Percentiles rank a stretch among this genome's conserved stretches.
phyloP scores from a whole-genome alignment of 2,329 filamentous ascomycete genomes.

The Aspergillus luchuensis region DNA sequence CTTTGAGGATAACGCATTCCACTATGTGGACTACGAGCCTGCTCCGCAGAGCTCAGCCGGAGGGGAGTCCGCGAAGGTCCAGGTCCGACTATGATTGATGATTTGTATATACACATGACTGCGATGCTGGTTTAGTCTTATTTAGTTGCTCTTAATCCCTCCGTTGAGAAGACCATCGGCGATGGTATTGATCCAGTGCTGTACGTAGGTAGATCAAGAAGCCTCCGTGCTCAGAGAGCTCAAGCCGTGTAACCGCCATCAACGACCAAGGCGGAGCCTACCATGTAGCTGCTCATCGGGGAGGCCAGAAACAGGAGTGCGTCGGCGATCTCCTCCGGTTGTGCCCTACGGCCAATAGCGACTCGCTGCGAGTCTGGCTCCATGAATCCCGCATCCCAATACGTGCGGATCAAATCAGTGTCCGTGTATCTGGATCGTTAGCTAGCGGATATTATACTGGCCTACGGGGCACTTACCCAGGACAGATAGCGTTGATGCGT shows the following conservation, averaged over 20 bases:
- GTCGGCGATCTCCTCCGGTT: slow-evolving; percentile 43
- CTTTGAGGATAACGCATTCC: slow-evolving; percentile 36
- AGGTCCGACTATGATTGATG: neutral
- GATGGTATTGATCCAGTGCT: neutral
- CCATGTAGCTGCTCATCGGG: slow-evolving; percentile 48
- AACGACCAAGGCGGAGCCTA: slow-evolving; percentile 35
- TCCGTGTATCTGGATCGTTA: slow-evolving; percentile 23
- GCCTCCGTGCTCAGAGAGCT: neutral
- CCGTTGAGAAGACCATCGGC: neutral
- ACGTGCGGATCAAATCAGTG: slow-evolving; percentile 26
- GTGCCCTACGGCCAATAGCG: slow-evolving; percentile 51
- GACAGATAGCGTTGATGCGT: slow-evolving; percentile 63
- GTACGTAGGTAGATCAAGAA: neutral
- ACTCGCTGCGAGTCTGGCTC: slow-evolving; percentile 12
- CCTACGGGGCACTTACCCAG: slow-evolving; percentile 39
- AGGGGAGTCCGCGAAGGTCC: neutral
- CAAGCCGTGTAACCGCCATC: slow-evolving; percentile 31
- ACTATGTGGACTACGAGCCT: slow-evolving; percentile 34
- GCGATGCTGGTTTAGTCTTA: neutral
- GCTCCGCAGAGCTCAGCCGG: slow-evolving; percentile 11
- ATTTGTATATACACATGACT: neutral
- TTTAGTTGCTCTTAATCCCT: neutral
- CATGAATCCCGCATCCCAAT: slow-evolving; percentile 4
- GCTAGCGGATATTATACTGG: neutral
- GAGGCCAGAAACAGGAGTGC: slow-evolving; percentile 52